Conservation (phyloP, 306 rosid genomes). For the Begonia loranthoides region DNA sequence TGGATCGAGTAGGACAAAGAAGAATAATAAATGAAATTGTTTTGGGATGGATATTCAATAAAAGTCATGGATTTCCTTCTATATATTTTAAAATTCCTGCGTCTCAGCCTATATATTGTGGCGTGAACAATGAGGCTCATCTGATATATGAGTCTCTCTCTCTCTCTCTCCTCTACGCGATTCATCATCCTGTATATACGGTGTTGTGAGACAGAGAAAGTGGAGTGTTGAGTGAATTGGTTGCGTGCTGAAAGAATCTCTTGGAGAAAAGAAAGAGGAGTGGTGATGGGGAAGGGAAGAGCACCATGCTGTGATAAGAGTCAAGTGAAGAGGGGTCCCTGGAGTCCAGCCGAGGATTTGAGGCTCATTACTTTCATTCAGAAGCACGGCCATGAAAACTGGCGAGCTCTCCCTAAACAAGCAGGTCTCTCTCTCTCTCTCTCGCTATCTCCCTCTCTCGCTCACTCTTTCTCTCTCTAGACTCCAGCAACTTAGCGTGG, state of each 20-base stretch:
- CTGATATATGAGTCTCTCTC: not conserved
- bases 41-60: conserved; percentile 9
- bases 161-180: not conserved
- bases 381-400: conserved; percentile 84
- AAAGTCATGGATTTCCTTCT: conserved; percentile 25
- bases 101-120: conserved; percentile 19
- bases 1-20: not conserved
- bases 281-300: conserved; percentile 81
- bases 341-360: conserved; percentile 83
- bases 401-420: conserved; percentile 91
- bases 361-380: conserved; percentile 79
- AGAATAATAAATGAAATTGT: conserved; percentile 3
- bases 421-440: conserved; percentile 36
- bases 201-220: conserved; percentile 2
- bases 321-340: conserved; percentile 91
- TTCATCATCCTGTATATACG: not conserved
- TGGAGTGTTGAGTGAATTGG: not conserved
- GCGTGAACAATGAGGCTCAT: conserved; percentile 30
- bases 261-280: conserved; percentile 3
- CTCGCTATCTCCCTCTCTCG: conserved; percentile 2
- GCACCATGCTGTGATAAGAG: conserved; percentile 87
- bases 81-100: conserved; percentile 21
- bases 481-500: too few relatives aligned
- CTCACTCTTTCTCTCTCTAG: not conserved
- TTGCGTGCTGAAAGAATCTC: not conserved